phyloP scores from a whole-genome alignment of 441 rosid species.

The Jatropha multifida region DNA sequence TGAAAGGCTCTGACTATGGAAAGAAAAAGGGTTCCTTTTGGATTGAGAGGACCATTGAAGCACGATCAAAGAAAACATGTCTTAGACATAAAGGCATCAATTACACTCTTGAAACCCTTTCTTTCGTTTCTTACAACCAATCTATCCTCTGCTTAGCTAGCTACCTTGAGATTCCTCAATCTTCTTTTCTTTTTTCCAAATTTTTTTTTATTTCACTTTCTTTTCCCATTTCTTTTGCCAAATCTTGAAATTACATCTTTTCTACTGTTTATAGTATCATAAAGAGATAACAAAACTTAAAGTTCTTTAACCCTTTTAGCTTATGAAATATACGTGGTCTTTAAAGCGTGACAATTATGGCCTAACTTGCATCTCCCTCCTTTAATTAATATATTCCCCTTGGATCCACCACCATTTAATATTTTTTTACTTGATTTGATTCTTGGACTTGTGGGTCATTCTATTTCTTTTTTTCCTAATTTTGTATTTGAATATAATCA shows the following conservation, averaged over 20 bases:
- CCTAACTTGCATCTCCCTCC: not conserved
- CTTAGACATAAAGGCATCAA: slow-evolving; percentile 26
- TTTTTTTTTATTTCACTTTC: not conserved
- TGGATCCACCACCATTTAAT: slow-evolving; percentile 27
- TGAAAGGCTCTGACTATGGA: slow-evolving; percentile 19
- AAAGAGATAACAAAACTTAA: slow-evolving; percentile 29
- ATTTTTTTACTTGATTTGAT: slow-evolving; percentile 15
- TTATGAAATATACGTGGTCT: not conserved
- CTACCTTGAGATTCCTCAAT: slow-evolving; percentile 34
- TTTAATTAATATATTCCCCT: slow-evolving; percentile 5
- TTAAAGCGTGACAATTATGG: slow-evolving; percentile 10
- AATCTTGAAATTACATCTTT: slow-evolving; percentile 23
- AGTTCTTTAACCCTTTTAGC: slow-evolving; percentile 10
- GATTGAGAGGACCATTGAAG: slow-evolving; percentile 29
- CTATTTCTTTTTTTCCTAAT: not conserved
- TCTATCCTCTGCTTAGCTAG: too few species aligned
- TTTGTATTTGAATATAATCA: not conserved
- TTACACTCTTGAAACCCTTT: not conserved
- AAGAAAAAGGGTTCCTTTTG: slow-evolving; percentile 35
- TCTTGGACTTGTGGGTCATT: slow-evolving; percentile 6
- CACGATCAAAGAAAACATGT: slow-evolving; percentile 28
- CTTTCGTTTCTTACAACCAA: not conserved
- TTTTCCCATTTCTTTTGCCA: slow-evolving; percentile 24
- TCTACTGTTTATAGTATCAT: slow-evolving; percentile 21
- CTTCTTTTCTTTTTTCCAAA: slow-evolving; percentile 9